Conservation (phyloP, 176 grass and related monocot genomes). For the Carex littledalei region DNA sequence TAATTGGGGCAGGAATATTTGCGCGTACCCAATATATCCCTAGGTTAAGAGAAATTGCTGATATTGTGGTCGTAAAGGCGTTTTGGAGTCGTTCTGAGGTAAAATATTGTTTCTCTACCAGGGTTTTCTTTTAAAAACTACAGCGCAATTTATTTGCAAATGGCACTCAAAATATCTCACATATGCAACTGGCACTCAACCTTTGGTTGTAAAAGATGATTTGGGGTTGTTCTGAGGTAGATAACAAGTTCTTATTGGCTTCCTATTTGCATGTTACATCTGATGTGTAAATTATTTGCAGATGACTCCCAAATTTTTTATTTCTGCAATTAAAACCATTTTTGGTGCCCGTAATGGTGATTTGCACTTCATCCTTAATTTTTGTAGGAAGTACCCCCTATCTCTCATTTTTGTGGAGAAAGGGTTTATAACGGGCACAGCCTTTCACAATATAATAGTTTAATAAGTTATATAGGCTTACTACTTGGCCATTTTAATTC, state of each 20-base stretch:
- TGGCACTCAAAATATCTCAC: background rate
- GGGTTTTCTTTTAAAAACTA: background rate
- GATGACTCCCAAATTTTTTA: background rate
- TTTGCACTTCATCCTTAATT: background rate
- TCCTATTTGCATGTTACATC: background rate
- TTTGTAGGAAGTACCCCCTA: background rate
- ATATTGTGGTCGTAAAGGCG: conserved; percentile 57
- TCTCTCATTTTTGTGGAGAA: background rate
- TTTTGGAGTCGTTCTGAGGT: conserved; percentile 94
- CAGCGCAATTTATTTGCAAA: background rate
- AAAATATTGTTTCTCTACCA: background rate
- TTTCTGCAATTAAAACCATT: background rate
- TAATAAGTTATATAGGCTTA: background rate
- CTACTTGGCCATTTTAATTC: background rate
- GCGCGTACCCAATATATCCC: conserved; percentile 86
- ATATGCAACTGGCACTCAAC: background rate
- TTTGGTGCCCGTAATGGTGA: background rate
- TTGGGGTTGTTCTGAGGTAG: background rate
- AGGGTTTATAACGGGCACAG: background rate
- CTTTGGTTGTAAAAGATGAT: background rate
- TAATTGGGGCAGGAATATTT: conserved; percentile 80
- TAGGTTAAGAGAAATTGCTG: conserved; percentile 75
- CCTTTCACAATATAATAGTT: background rate
- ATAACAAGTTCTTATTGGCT: background rate
- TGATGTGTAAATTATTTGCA: background rate